Base-by-base conservation (phyloP, 1,139 yeast species). In the Kluyveromyces sp. region DNA sequence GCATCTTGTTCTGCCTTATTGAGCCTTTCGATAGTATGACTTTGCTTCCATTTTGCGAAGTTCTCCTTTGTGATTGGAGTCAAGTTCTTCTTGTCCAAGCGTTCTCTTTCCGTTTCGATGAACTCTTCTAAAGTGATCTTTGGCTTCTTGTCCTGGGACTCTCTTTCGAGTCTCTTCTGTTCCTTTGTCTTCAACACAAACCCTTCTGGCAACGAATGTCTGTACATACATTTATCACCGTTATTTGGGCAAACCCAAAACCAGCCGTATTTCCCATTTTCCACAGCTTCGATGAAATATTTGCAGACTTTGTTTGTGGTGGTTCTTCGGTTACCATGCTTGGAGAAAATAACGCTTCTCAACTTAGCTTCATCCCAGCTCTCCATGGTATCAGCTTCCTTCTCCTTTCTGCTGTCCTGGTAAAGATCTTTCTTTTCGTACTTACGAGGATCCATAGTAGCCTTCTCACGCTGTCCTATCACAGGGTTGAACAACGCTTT, bases 221-320 rank as follows among this genome's bases (percentile, higher is more conserved):
- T 80, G 70, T 94, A 94, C 71, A 83, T 92, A 77, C 99, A 94
- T 46, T 78, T 83, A 54, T 83, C 80, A 51, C 96, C 96, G 34
- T 92, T 92, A 56, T 86, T 86, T 31, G 98, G 99, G 70, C 99
- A 92, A 28, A 77, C 76, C 99, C 98, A 92, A 67, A 92, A 89
- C 98, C 98, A 92, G 57, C 99, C 98, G 63, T 94, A 92, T 64
- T 92, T 89, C 46, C 94, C 94, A 60, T 88, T 88, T 62, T 94
- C 98, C 49, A 94, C 97, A 0, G 98, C 98, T 49, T 88, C 96
- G 56, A 92, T 85, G 68, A 94, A 94, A 66, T 67, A 80, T 65
- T 89, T 92, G 75, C 99, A 94, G 39, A 94, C 88, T 53, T 77
- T 94, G 51, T 92, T 97, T 2, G 99, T 94, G 22, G 97, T 88